Evolutionary conservation across 345 rosid genomes (phyloP), one percentile per base, ranked within the genome.

Genomic region (Eucalyptus globulus): DNA sequence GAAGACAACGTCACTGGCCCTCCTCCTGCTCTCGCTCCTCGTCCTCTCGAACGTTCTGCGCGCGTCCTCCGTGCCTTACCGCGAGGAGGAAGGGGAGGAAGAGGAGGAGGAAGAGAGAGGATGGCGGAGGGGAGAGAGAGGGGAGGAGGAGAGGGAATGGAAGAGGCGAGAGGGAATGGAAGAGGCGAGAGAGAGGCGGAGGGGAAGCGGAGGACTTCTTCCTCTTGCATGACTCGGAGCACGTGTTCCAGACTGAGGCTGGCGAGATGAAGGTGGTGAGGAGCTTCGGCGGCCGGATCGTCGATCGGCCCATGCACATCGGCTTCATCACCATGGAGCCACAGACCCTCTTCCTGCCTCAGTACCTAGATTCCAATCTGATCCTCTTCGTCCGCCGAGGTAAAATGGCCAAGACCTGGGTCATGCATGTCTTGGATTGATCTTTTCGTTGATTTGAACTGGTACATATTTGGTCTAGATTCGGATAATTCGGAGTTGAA

Each of bases 321-420:
- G 99, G 99, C 27, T 96, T 97, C 93, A 93, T 98, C 86, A 93
- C 95, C 8, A 97, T 98, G 99, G 98, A 97, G 91, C 99, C 99
- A 22, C 90, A 92, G 50, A 83, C 94, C 83, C 97, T 97, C 87
- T 95, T 97, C 92, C 62, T 98, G 27, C 99, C 99, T 89, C 98
- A 95, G 92, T 98, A 96, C 90, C 93, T 95, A 19, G 99, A 97
- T 88, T 95, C 98, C 81, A 93, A 91, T 88, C 90, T 97, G 90
- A 93, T 95, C 91, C 90, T 98, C 92, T 98, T 98, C 90, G 56
- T 97, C 86, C 95, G 93, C 47, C 93, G 92, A 93, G 97, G 98
- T 95, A 89, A 12, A 12, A 53, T 62, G 26, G 19, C 45, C 29
- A 34, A n/a, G 29, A 29, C 87, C 58, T 40, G 1, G 27, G 43